Base-by-base conservation (phyloP, 176 grass and related monocot species). In the Tillandsia leiboldiana region DNA sequence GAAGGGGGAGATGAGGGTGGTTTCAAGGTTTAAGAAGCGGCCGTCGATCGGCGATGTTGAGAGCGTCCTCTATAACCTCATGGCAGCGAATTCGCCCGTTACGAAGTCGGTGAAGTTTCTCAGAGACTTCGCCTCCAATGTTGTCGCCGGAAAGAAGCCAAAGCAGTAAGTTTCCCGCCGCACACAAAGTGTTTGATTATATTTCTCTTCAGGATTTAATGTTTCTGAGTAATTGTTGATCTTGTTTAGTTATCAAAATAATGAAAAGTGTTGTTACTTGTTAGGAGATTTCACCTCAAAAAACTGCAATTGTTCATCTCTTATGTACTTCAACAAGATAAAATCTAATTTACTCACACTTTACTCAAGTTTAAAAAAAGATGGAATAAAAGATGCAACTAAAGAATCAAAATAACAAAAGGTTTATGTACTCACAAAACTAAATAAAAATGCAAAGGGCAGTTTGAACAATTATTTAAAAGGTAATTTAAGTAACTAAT, bases 1-100 rank as follows among this genome's bases (percentile, higher is more conserved):
- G 33, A 59, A 50, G 29, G 76, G 65, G 64, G 81, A 83, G 26
- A 75, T 97, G 73, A 90, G 63, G 81, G 77, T 86, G 26, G 89
- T 92, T 59, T 81, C 88, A 15, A 83, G 79, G 75, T 77, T 92
- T 23, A 87, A 86, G 80, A 75, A 73, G 50, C 82, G 89, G 73
- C 93, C 93, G 63, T 87, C 93, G 20, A 90, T 92, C 70, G 81
- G 74, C 12, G 93, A 96, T 81, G 86, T 96, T 23, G 93, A 96
- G 88, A 85, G 73, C 15, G 73, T 90, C 74, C 52, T 97, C 83
- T 97, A 92, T 77, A 97, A 97, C 63, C 74, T 92, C 26, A 90
- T 97, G 93, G 93, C 89, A 14, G 84, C 86, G 58, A 97, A 97
- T 83, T 97, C 93, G 18, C 93, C 84, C n/a, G 86, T 97, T 50